Base-by-base conservation (phyloP, 148 eudicot species). In the Rhododendron ovatum region DNA sequence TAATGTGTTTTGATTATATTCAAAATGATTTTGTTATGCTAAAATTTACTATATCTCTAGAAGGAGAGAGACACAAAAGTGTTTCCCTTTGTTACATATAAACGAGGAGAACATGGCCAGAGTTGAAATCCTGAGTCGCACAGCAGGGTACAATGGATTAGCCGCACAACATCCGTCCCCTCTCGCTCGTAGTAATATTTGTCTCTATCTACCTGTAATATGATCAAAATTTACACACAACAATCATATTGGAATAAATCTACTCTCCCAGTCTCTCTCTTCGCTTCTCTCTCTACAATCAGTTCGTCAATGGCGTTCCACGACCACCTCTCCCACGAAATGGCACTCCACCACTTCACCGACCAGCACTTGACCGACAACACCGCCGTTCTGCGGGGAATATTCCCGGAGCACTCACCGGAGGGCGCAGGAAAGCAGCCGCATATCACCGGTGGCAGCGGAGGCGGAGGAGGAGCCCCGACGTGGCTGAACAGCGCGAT, bases 401-500 rank as follows among this genome's bases (percentile, higher is more conserved):
- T 86, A 0, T 18, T 86, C 17, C 88, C 87, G 39, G 83, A 84
- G 8, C 86, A 84, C 12, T 84, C 91, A 1, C 48, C 80, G 15
- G 77, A 28, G 3, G 14, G 8, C 24, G 2, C 83, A 28, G 83
- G 69, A 57, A 84, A 81, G 41, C 61, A 86, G 5, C 69, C 63
- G 7, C 71, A 79, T 2, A 2, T 47, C 22, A 47, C 81, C 85
- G 13, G 18, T 74, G 22, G 78, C 24, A 7, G 35, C 75, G 22
- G 78, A 15, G 45, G 78, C 7, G 78, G 78, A 30, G 45, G 79
- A 2, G 61, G 61, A 53, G 83, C 86, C 1, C 91, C 93, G 43
- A 89, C 92, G n/a, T 91, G 93, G 92, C 91, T 90, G 30, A 90
- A 89, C 91, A 88, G 85, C 84, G 91, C 91, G 2, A 84, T 91